Conservation (phyloP, 805 yeast genomes). For the Lipomyces spencermartinsiae region DNA sequence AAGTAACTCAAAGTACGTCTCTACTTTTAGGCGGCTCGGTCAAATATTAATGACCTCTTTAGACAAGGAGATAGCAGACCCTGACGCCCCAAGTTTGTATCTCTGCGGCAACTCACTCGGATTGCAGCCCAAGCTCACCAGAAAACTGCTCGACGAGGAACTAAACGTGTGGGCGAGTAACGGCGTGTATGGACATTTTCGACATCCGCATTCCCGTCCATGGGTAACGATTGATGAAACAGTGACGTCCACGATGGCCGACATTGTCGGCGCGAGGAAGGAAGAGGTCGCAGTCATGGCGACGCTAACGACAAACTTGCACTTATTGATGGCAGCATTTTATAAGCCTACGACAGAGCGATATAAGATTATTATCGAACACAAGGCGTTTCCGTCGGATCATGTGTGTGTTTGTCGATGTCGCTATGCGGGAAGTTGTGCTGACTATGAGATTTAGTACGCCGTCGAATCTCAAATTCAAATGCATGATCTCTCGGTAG, state of each 20-base stretch:
- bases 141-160: conserved; percentile 65
- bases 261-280: conserved; percentile 74
- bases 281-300: conserved; percentile 91
- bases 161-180: conserved; percentile 80
- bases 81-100: conserved; percentile 50
- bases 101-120: conserved; percentile 96
- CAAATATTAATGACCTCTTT: background rate
- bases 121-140: conserved; percentile 74
- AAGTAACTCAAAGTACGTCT: conserved; percentile 30
- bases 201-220: conserved; percentile 56
- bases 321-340: conserved; percentile 73
- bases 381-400: conserved; percentile 91
- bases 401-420: conserved; percentile 45
- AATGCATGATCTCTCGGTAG: conserved; percentile 60
- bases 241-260: conserved; percentile 68
- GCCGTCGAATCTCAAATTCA: conserved; percentile 77
- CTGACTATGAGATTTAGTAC: conserved; percentile 49
- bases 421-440: background rate
- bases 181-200: conserved; percentile 88
- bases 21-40: background rate
- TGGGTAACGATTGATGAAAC: conserved; percentile 92
- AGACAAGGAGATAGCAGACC: conserved; percentile 23
- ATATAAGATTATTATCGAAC: conserved; percentile 79
- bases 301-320: conserved; percentile 80
- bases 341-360: conserved; percentile 65